phyloP scores from a whole-genome alignment of 2,329 filamentous ascomycete genomes.

The Fusarium mexicanum region DNA sequence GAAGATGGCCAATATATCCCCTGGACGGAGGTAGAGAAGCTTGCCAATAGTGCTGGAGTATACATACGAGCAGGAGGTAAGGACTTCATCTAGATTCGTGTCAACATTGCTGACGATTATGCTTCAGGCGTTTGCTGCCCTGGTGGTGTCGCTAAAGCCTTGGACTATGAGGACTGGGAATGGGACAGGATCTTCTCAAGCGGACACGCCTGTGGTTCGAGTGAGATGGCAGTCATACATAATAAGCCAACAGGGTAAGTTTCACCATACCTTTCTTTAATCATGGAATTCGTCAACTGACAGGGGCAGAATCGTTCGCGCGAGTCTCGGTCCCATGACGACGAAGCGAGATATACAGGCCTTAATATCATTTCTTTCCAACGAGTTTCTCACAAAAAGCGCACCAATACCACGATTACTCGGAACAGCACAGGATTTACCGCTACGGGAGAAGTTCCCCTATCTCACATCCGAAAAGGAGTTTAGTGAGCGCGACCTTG shows the following conservation, averaged over 20 bases:
- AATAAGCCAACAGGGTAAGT: constrained; percentile 63
- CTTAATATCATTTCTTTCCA: constrained; percentile 57
- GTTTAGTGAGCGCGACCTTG: not conserved
- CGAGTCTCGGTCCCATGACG: constrained; percentile 70
- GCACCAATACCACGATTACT: constrained; percentile 7
- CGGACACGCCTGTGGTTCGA: constrained; percentile 66
- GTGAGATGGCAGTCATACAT: constrained; percentile 62
- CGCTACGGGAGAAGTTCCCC: constrained; percentile 25
- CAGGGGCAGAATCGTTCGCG: constrained; percentile 62
- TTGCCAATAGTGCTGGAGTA: constrained; percentile 64
- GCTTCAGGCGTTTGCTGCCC: constrained; percentile 58
- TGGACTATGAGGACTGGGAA: constrained; percentile 63
- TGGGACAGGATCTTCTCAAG: constrained; percentile 63
- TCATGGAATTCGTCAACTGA: constrained; percentile 1
- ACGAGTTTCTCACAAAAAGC: constrained; percentile 25
- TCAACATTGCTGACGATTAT: not conserved
- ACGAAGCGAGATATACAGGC: constrained; percentile 63
- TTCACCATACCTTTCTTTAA: not conserved
- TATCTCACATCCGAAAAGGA: constrained; percentile 7
- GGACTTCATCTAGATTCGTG: not conserved
- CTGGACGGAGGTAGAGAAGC: constrained; percentile 67
- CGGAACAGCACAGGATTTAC: constrained; percentile 15
- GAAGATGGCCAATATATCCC: constrained; percentile 63
- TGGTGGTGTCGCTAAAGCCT: constrained; percentile 57
- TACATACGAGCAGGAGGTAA: constrained; percentile 67